Evolutionary conservation across 768 basidiomycete genomes (phyloP).

Genomic region (Chalciporus piperatus): DNA sequence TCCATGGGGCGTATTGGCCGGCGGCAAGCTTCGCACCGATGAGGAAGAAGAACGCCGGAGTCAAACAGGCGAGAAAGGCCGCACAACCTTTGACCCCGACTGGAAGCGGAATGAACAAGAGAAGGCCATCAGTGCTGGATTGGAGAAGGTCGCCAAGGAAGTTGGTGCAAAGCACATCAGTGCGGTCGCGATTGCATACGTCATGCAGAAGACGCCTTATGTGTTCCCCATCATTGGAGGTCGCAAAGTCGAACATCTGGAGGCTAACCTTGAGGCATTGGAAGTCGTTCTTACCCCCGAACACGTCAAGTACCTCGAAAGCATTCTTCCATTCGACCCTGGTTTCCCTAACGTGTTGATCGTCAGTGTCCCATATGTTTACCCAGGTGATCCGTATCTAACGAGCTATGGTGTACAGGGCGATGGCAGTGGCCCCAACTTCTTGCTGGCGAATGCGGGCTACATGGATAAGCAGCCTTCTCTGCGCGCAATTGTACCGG

Average conservation of each 20-base stretch:
- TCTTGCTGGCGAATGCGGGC: slow-evolving; percentile 6
- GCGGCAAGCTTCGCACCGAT: slow-evolving; percentile 28
- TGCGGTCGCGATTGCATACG: slow-evolving; percentile 41
- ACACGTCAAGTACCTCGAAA: slow-evolving; percentile 39
- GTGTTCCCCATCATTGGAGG: slow-evolving; percentile 44
- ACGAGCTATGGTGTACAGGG: slow-evolving; percentile 19
- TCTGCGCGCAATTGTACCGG: neutral
- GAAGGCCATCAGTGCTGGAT: slow-evolving; percentile 30
- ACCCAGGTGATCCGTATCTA: neutral
- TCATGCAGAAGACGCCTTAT: slow-evolving; percentile 46
- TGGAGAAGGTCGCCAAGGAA: slow-evolving; percentile 40
- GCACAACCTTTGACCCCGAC: slow-evolving; percentile 13
- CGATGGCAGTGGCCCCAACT: slow-evolving; percentile 20
- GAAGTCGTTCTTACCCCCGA: slow-evolving; percentile 36
- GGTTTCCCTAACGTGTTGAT: slow-evolving; percentile 39
- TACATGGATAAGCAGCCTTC: slow-evolving; percentile 21
- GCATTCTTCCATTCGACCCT: slow-evolving; percentile 32
- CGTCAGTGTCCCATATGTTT: slow-evolving; percentile 22
- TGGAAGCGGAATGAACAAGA: slow-evolving; percentile 38
- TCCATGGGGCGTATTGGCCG: slow-evolving; percentile 35
- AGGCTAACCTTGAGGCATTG: slow-evolving; percentile 43
- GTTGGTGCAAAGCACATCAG: slow-evolving; percentile 36
- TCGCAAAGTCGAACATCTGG: slow-evolving; percentile 43
- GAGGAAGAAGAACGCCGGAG: slow-evolving; percentile 28
- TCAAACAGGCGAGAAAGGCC: slow-evolving; percentile 38